Percentiles rank a stretch among this genome's conserved stretches.
Evolutionary conservation across 108 stramenopile genomes (phyloP).

Genomic region (Nitzschia inconspicua): DNA sequence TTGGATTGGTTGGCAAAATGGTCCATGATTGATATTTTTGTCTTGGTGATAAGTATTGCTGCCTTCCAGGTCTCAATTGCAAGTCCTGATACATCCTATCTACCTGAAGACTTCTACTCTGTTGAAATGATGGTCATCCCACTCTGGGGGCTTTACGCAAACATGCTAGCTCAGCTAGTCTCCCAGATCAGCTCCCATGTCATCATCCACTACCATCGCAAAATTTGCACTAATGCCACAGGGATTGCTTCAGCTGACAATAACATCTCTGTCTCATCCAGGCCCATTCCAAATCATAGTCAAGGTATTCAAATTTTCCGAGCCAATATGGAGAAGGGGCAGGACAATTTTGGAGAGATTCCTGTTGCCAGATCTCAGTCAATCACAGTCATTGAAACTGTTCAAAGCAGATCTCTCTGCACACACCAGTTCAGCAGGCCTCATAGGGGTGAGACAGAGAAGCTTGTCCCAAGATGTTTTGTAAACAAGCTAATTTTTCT

Average conservation of each 20-base stretch:
- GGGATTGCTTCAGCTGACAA: too few relatives aligned
- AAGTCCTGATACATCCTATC: slow-evolving; percentile 58
- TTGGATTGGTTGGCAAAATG: slow-evolving; percentile 75
- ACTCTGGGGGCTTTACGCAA: slow-evolving; percentile 80
- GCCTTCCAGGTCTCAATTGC: slow-evolving; percentile 66
- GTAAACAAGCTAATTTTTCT: slow-evolving; percentile 40
- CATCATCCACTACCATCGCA: slow-evolving; percentile 80
- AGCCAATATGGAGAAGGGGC: background rate
- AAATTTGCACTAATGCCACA: slow-evolving; percentile 33
- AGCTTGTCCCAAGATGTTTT: slow-evolving; percentile 25
- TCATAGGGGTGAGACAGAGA: slow-evolving; percentile 36
- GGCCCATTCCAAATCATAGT: too few relatives aligned
- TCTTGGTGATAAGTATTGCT: slow-evolving; percentile 60
- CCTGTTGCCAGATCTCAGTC: slow-evolving; percentile 9
- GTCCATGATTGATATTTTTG: slow-evolving; percentile 73
- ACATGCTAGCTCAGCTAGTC: slow-evolving; percentile 75
- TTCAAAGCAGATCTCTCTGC: slow-evolving; percentile 7
- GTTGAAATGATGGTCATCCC: slow-evolving; percentile 72
- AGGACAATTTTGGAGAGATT: slow-evolving; percentile 16
- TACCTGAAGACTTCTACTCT: slow-evolving; percentile 65
- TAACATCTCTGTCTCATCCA: too few relatives aligned
- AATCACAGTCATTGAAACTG: background rate
- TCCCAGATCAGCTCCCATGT: slow-evolving; percentile 76
- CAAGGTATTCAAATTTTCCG: too few relatives aligned
- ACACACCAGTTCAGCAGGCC: slow-evolving; percentile 30